Evolutionary conservation across 2,329 filamentous ascomycete species (phyloP).

Genomic region (Colletotrichum agaves): DNA sequence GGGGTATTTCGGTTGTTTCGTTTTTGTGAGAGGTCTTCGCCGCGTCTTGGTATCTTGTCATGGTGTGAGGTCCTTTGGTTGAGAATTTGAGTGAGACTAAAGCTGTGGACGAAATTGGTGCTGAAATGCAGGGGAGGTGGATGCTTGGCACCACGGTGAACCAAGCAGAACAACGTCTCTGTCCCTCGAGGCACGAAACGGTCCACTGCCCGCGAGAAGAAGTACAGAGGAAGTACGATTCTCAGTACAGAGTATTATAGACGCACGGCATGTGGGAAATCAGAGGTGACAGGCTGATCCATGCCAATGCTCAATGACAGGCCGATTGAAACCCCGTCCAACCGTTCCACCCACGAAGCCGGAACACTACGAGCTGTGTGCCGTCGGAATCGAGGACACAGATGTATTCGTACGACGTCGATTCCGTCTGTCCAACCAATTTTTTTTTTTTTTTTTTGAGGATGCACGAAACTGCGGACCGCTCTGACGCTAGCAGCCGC

Average conservation of each 20-base stretch:
- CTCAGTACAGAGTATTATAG: no score
- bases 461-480: conserved; percentile 15
- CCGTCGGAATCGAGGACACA: neutral
- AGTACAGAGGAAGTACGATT: no score
- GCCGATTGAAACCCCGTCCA: neutral
- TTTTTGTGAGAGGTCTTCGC: neutral
- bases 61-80: no score
- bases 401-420: neutral
- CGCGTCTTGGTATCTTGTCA: conserved; percentile 1
- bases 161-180: conserved; percentile 12
- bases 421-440: neutral
- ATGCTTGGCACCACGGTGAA: conserved; percentile 27
- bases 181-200: conserved; percentile 4
- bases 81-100: neutral
- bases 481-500: conserved; percentile 20
- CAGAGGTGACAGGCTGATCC: conserved; percentile 23
- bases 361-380: neutral
- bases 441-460: neutral
- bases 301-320: conserved; percentile 15
- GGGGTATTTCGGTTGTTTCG: neutral
- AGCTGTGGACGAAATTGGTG: conserved; percentile 6
- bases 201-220: no score
- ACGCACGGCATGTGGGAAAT: conserved; percentile 22
- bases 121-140: conserved; percentile 34
- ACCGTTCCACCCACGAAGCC: neutral